These are phyloP conservation scores for Mycena albidolilacea DNA, from an alignment of 768 basidiomycete genomes.

Conservation along the genomic window DNA sequence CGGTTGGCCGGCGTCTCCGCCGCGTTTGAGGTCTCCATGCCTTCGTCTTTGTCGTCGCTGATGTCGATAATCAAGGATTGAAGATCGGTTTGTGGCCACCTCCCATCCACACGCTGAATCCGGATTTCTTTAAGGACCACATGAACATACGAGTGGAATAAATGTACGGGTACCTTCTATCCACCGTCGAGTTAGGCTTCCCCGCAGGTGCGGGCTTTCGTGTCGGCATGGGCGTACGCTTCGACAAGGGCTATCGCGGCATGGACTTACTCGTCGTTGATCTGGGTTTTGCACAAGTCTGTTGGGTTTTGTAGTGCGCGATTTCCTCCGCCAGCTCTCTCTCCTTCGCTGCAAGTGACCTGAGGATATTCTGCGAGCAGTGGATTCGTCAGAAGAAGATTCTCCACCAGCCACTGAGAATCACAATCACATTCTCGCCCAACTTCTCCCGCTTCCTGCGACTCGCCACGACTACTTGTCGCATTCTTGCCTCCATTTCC, in stretches of 20 bases:
- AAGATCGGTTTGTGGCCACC: constrained; percentile 26
- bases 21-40: neutral
- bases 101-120: constrained; percentile 13
- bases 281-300: constrained; percentile 2
- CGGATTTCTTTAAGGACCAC: neutral
- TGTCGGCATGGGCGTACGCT: too few species aligned
- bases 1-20: neutral
- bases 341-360: neutral
- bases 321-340: constrained; percentile 24
- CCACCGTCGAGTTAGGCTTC: neutral
- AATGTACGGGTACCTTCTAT: constrained; percentile 7
- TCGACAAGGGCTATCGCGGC: too few species aligned
- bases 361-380: neutral
- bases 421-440: neutral
- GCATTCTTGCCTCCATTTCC: constrained; percentile 24
- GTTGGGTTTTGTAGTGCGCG: constrained; percentile 4
- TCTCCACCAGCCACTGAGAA: too few species aligned
- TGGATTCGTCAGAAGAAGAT: neutral
- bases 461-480: constrained; percentile 25
- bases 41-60: constrained; percentile 33
- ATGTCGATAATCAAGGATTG: constrained; percentile 12
- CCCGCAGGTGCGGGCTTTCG: too few species aligned
- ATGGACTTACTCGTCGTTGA: neutral
- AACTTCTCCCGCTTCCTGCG: constrained; percentile 16
- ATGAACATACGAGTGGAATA: too few species aligned